These are phyloP conservation scores for Blastobotrys parvus DNA, from an alignment of 805 yeast species.

Conservation along the genomic window DNA sequence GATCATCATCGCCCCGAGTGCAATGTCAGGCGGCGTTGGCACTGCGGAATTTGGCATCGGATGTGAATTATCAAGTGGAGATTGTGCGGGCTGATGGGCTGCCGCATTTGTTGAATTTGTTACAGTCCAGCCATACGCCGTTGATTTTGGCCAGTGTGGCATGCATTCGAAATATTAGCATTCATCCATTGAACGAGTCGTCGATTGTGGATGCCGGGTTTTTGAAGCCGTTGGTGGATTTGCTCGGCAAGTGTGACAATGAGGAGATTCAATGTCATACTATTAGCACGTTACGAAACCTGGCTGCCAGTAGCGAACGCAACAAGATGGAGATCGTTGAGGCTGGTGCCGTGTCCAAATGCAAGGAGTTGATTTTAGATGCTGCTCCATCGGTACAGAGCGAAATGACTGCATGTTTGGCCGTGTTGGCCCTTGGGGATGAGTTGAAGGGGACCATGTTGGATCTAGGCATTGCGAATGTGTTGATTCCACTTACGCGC, in stretches of 20 bases:
- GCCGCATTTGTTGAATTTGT: conserved; percentile 81
- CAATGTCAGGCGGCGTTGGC: conserved; percentile 99
- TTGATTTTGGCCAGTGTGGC: conserved; percentile 95
- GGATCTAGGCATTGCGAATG: conserved; percentile 77
- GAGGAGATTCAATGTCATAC: conserved; percentile 99
- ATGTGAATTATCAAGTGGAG: conserved; percentile 90
- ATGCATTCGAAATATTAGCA: conserved; percentile 92
- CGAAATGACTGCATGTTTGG: conserved; percentile 95
- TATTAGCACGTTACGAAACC: conserved; percentile 87
- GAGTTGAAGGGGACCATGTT: conserved; percentile 80
- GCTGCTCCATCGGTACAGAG: conserved; percentile 91
- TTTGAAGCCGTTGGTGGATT: conserved; percentile 77
- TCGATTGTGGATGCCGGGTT: conserved; percentile 95
- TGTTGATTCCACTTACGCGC: conserved; percentile 82
- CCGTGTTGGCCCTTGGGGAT: conserved; percentile 92
- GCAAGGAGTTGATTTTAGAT: conserved; percentile 74
- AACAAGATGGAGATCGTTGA: conserved; percentile 86
- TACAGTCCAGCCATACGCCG: conserved; percentile 86
- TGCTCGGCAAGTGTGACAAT: conserved; percentile 68
- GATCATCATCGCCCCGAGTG: conserved; percentile 85
- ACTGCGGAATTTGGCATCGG: conserved; percentile 89
- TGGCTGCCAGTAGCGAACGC: conserved; percentile 92
- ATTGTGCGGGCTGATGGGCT: conserved; percentile 94
- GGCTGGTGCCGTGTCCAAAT: conserved; percentile 92
- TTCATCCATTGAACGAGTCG: conserved; percentile 93